A percentile compares a stretch with the other conserved stretches of the same genome.
phyloP scores from a whole-genome alignment of 345 rosid species.

The Citrus inodora region DNA sequence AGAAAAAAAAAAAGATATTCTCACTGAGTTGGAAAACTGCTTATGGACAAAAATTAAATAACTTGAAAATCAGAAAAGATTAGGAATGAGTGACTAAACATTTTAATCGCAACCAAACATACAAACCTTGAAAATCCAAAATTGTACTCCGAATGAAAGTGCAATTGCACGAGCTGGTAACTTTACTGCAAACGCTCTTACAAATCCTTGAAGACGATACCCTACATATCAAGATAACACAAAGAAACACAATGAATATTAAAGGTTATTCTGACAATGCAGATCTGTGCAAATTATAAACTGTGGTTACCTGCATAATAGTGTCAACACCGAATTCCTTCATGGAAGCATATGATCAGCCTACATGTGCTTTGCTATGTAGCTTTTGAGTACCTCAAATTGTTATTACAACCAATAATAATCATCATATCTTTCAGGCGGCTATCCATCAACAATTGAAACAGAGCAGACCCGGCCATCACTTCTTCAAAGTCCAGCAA shows the following conservation, averaged over 20 bases:
- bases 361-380: slow-evolving; percentile 97
- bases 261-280: neutral
- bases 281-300: slow-evolving; percentile 14
- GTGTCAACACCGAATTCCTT: slow-evolving; percentile 77
- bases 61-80: slow-evolving; percentile 3
- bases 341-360: slow-evolving; percentile 75
- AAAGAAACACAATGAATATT: slow-evolving; percentile 11
- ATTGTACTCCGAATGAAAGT: slow-evolving; percentile 91
- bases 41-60: no score
- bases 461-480: slow-evolving; percentile 93
- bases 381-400: slow-evolving; percentile 50
- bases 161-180: slow-evolving; percentile 84
- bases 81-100: neutral
- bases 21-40: no score
- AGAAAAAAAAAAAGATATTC: no score
- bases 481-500: slow-evolving; percentile 11
- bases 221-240: slow-evolving; percentile 67
- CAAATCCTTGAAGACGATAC: slow-evolving; percentile 90
- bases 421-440: slow-evolving; percentile 34
- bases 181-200: slow-evolving; percentile 71
- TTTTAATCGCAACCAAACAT: neutral
- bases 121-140: slow-evolving; percentile 84
- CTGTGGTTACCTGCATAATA: slow-evolving; percentile 58
- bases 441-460: slow-evolving; percentile 93
- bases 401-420: neutral